Evolutionary conservation across 176 grass and related monocot genomes (phyloP).

Genomic region (Poa annua): DNA sequence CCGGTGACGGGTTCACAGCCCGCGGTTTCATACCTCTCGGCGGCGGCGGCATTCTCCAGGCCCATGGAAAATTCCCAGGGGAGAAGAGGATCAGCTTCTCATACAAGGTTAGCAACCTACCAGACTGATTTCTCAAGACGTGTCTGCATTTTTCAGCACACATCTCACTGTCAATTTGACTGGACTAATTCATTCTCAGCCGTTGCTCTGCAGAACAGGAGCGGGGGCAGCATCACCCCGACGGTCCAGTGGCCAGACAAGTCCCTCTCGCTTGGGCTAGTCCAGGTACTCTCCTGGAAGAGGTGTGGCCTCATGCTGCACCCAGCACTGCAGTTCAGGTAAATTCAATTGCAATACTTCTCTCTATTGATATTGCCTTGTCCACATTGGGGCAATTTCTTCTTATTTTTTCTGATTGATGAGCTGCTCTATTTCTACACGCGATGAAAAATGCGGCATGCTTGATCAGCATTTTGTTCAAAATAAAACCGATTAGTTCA

Average conservation of each 20-base stretch:
- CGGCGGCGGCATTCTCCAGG: slow-evolving; percentile 54
- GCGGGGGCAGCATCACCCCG: slow-evolving; percentile 53
- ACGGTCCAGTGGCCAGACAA: slow-evolving; percentile 66
- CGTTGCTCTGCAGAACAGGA: slow-evolving; percentile 52
- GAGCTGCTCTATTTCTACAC: neutral
- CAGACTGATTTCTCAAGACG: too few species aligned
- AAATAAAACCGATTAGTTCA: too few species aligned
- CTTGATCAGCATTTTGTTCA: too few species aligned
- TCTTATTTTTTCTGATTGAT: neutral
- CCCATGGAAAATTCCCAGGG: slow-evolving; percentile 62
- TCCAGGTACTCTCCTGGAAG: slow-evolving; percentile 60
- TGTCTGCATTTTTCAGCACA: neutral
- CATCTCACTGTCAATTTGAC: neutral
- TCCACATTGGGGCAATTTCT: too few species aligned
- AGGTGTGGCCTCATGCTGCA: slow-evolving; percentile 60
- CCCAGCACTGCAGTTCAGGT: slow-evolving; percentile 59
- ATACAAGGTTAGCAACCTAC: slow-evolving; percentile 55
- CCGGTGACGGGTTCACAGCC: slow-evolving; percentile 53
- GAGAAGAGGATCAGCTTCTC: slow-evolving; percentile 74
- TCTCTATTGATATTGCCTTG: neutral
- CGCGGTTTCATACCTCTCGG: slow-evolving; percentile 46
- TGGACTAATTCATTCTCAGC: neutral
- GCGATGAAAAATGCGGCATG: too few species aligned
- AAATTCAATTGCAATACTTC: neutral
- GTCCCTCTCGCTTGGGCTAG: slow-evolving; percentile 52